These are phyloP conservation scores for Quercus glauca DNA, from an alignment of 306 rosid species.

Conservation along the genomic window DNA sequence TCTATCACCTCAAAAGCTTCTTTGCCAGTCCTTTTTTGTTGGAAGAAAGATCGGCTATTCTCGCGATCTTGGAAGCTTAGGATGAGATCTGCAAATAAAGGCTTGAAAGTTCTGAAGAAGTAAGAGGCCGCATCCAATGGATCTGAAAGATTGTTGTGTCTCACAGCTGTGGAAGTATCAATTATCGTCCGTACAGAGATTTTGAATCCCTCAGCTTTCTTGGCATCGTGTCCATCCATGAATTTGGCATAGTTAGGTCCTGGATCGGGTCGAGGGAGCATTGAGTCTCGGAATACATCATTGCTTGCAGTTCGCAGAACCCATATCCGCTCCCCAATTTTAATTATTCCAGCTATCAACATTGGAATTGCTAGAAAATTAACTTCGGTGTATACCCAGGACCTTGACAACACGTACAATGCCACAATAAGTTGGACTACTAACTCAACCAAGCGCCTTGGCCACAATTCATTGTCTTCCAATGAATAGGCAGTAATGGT, in stretches of 20 bases:
- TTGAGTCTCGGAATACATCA: too few species aligned
- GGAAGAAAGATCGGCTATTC: not conserved
- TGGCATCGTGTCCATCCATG: too few species aligned
- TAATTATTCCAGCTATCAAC: constrained; percentile 12
- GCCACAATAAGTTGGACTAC: not conserved
- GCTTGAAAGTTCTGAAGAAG: too few species aligned
- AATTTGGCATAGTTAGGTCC: too few species aligned
- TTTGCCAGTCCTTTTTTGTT: not conserved
- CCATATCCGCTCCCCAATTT: not conserved
- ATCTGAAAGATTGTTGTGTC: too few species aligned
- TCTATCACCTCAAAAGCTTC: not conserved
- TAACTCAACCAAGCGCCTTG: not conserved
- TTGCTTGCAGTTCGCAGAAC: not conserved
- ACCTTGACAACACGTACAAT: not conserved
- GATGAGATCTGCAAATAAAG: not conserved
- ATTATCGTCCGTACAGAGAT: too few species aligned
- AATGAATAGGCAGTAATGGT: constrained; percentile 17
- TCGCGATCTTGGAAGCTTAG: not conserved
- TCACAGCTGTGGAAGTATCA: too few species aligned
- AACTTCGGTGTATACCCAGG: not conserved
- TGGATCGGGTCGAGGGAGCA: too few species aligned
- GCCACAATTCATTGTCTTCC: constrained; percentile 14
- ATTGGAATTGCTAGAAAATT: not conserved
- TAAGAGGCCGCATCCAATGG: too few species aligned
- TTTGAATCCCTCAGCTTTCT: too few species aligned